Percentiles rank a stretch among this genome's conserved stretches.
Evolutionary conservation across 2,329 filamentous ascomycete species (phyloP).

Genomic region (Penicillium sp.): DNA sequence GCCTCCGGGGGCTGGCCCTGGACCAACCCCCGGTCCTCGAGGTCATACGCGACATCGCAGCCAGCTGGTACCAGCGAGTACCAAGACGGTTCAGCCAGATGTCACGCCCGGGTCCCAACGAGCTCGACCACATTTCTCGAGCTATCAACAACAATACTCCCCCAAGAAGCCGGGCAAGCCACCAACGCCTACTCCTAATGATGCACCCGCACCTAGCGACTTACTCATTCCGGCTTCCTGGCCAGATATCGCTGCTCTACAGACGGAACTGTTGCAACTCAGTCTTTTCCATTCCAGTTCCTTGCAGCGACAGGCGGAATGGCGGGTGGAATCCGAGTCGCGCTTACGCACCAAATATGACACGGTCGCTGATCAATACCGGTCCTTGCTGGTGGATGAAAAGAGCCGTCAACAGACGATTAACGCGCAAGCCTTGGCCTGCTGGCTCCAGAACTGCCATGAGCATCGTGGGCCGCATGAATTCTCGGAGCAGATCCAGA

Average conservation of each 20-base stretch:
- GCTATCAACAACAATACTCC: conserved; percentile 36
- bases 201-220: conserved; percentile 9
- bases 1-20: conserved; percentile 20
- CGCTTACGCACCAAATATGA: conserved; percentile 33
- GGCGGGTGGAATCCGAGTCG: conserved; percentile 28
- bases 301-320: conserved; percentile 26
- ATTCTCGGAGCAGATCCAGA: conserved; percentile 36
- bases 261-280: conserved; percentile 43
- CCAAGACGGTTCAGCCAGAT: conserved; percentile 16
- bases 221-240: conserved; percentile 27
- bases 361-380: conserved; percentile 33
- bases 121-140: conserved; percentile 31
- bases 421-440: conserved; percentile 33
- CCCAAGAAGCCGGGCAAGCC: conserved; percentile 35
- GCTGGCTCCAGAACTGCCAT: conserved; percentile 31
- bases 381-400: conserved; percentile 29
- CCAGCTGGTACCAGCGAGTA: conserved; percentile 24
- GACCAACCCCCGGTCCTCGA: conserved; percentile 10
- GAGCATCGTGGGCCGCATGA: conserved; percentile 25
- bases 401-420: conserved; percentile 28
- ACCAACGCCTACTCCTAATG: conserved; percentile 15
- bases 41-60: conserved; percentile 36
- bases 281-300: conserved; percentile 35
- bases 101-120: conserved; percentile 18
- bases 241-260: conserved; percentile 35